phyloP scores from a whole-genome alignment of 2,329 filamentous ascomycete species.

The Colletotrichum acutatum region DNA sequence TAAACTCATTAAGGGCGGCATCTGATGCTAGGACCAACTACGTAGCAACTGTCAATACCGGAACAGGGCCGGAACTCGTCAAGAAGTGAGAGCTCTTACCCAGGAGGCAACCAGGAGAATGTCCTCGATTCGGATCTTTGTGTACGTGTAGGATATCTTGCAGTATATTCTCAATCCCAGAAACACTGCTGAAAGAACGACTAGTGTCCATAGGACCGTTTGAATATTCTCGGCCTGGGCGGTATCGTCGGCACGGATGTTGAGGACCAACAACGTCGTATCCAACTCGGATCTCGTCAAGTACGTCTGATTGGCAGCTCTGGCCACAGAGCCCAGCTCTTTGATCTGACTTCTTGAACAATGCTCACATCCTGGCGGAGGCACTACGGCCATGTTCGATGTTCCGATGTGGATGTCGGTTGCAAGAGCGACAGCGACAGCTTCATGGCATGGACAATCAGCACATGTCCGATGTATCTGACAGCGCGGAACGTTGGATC shows the following conservation, averaged over 20 bases:
- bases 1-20: constrained; percentile 28
- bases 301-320: not conserved
- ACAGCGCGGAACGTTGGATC: not conserved
- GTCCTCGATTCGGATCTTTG: constrained; percentile 42
- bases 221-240: constrained; percentile 10
- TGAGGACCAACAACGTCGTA: constrained; percentile 13
- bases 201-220: constrained; percentile 37
- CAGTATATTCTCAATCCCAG: constrained; percentile 40
- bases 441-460: not conserved
- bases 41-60: not conserved
- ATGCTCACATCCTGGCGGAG: constrained; percentile 10
- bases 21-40: constrained; percentile 24
- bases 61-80: not conserved
- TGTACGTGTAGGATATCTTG: constrained; percentile 38
- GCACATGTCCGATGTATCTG: not conserved
- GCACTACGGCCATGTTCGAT: constrained; percentile 31
- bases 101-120: constrained; percentile 40
- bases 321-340: constrained; percentile 8
- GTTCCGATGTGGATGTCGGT: constrained; percentile 1
- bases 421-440: constrained; percentile 1
- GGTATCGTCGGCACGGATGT: constrained; percentile 23
- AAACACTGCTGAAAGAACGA: constrained; percentile 37
- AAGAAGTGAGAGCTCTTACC: constrained; percentile 25
- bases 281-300: constrained; percentile 10
- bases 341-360: constrained; percentile 18